These are phyloP conservation scores for Agroathelia rolfsii DNA, from an alignment of 1,284 basidiomycete genomes.

Conservation along the genomic window DNA sequence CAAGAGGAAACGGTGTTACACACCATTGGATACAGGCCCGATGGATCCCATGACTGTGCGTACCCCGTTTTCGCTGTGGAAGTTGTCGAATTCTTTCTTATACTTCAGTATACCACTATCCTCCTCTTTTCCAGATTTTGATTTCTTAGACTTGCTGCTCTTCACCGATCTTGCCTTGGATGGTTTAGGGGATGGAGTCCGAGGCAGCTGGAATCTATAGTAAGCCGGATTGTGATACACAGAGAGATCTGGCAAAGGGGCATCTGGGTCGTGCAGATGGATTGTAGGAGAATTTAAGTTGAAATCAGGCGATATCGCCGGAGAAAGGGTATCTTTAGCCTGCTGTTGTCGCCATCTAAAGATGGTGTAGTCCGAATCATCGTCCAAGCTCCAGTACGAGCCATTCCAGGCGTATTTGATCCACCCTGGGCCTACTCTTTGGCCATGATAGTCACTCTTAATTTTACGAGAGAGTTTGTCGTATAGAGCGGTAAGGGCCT, in stretches of 20 bases:
- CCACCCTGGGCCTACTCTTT: constrained; percentile 63
- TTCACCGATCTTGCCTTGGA: constrained; percentile 28
- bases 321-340: constrained; percentile 13
- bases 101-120: constrained; percentile 42
- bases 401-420: constrained; percentile 71
- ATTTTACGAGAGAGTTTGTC: constrained; percentile 61
- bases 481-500: constrained; percentile 49
- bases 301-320: constrained; percentile 14
- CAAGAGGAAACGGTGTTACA: constrained; percentile 15
- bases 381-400: constrained; percentile 71
- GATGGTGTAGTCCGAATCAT: constrained; percentile 74
- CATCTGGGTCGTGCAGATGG: constrained; percentile 53
- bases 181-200: constrained; percentile 9
- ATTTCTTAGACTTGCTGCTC: constrained; percentile 25
- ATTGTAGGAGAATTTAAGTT: constrained; percentile 36
- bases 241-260: constrained; percentile 46
- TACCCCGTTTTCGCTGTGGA: constrained; percentile 87
- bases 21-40: constrained; percentile 82
- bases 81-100: constrained; percentile 74
- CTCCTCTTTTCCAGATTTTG: constrained; percentile 19
- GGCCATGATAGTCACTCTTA: constrained; percentile 41
- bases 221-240: constrained; percentile 62
- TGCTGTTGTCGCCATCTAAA: constrained; percentile 56
- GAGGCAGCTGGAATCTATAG: constrained; percentile 56
- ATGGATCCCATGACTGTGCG: constrained; percentile 88